Conservation (phyloP, 441 rosid genomes). For the Euphorbia schlechtendalii region DNA sequence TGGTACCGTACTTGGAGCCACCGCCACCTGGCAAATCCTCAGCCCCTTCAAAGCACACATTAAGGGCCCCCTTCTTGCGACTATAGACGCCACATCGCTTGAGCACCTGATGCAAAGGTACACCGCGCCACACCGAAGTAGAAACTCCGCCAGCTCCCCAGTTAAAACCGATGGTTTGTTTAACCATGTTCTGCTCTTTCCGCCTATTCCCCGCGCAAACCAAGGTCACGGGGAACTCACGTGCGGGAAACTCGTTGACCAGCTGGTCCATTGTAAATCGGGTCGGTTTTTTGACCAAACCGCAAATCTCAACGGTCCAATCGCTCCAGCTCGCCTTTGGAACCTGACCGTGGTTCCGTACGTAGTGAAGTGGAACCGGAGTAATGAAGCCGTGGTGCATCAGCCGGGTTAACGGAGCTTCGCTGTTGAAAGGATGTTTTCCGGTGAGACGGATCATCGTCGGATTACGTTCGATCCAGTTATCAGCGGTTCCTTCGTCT, state of each 20-base stretch:
- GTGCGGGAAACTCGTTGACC: conserved; percentile 47
- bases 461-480: conserved; percentile 71
- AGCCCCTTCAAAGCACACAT: conserved; percentile 86
- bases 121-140: conserved; percentile 80
- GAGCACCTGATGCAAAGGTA: conserved; percentile 49
- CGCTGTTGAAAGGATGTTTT: conserved; percentile 86
- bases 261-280: conserved; percentile 75
- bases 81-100: conserved; percentile 63
- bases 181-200: conserved; percentile 86
- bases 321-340: conserved; percentile 58
- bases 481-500: conserved; percentile 66
- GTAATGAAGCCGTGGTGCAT: conserved; percentile 94
- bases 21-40: conserved; percentile 94
- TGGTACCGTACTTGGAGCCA: conserved; percentile 85
- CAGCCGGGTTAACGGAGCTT: conserved; percentile 62
- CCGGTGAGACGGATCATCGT: conserved; percentile 87
- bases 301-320: conserved; percentile 72
- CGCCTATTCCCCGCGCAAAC: conserved; percentile 92
- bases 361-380: conserved; percentile 86
- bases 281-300: conserved; percentile 56
- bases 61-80: conserved; percentile 51
- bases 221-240: conserved; percentile 66
- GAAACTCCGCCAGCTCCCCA: conserved; percentile 88
- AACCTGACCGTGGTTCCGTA: conserved; percentile 78
- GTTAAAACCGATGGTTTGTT: conserved; percentile 78